Evolutionary conservation across 1,284 basidiomycete species (phyloP), one percentile per base, ranked within the genome.

Genomic region (Malassezia globosa): DNA sequence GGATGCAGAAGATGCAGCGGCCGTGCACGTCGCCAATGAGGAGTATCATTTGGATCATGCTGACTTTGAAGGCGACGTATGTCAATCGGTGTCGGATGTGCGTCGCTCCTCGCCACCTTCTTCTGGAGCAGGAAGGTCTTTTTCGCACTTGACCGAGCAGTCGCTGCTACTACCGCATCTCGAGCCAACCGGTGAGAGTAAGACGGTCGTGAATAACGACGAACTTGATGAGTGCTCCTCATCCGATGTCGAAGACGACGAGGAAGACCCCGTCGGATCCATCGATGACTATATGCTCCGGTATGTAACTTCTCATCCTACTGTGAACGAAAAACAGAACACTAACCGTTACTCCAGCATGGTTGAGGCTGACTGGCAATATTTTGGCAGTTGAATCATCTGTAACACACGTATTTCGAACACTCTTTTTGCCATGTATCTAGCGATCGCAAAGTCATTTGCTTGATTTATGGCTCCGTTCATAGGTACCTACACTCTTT

Each of bases 271-370:
- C 83, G 88, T 88, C 84, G 79, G 83, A 5, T 81, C 81, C 5
- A 75, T 84, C 21, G 82, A 84, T 44, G 87, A 90, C 55, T 92
- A 87, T 63, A 90, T 96, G 87, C 76, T 95, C 22, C 48, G 53
- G 39, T 59, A 41, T 37, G 54, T 53, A n/a, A 22, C 11, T 1
- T n/a, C n/a, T n/a, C n/a, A n/a, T n/a, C n/a, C n/a, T n/a, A n/a
- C n/a, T n/a, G n/a, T 31, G 29, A 16, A 31, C 29, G 11, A 16
- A 31, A 31, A 4, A 18, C 36, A 25, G 16, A 19, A 22, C 34
- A 14, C 42, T 35, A 31, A 35, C 25, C n/a, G n/a, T n/a, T n/a
- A 24, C 6, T 22, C 6, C 39, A 72, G 76, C 5, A 79, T 81
- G 61, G 84, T 87, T 22, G 78, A 81, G 51, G 72, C 73, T 48